Conservation (phyloP, 306 rosid genomes). For the Rosa persica region DNA sequence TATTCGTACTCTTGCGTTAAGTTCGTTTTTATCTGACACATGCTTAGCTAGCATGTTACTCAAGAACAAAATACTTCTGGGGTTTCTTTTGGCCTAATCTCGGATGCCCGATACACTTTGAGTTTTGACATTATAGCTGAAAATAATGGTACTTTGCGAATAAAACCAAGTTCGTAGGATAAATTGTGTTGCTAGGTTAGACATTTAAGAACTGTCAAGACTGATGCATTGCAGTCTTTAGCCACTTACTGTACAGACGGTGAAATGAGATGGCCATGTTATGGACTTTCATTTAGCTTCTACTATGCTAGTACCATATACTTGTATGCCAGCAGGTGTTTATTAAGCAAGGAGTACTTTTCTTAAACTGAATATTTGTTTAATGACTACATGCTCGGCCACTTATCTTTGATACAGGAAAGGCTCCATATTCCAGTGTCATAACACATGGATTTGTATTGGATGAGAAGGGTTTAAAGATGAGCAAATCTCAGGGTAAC, state of each 20-base stretch:
- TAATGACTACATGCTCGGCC: constrained; percentile 23
- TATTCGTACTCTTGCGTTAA: not conserved
- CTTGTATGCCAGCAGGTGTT: not conserved
- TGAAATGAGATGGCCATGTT: not conserved
- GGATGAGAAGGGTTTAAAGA: constrained; percentile 97
- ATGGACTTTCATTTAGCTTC: not conserved
- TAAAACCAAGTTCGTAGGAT: not conserved
- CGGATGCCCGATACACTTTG: not conserved
- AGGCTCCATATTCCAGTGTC: constrained; percentile 91
- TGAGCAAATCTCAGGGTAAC: constrained; percentile 99
- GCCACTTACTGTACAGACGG: not conserved
- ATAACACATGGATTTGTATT: constrained; percentile 93
- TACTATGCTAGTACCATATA: not conserved
- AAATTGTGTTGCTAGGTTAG: not conserved
- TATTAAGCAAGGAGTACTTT: not conserved
- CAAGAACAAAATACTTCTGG: not conserved
- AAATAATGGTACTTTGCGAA: not conserved
- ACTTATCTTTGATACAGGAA: constrained; percentile 57
- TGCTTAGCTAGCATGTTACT: not conserved
- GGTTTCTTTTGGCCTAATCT: not conserved
- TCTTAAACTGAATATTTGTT: not conserved
- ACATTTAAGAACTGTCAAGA: not conserved
- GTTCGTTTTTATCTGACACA: not conserved
- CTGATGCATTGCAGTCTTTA: not conserved
- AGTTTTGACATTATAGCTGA: not conserved